phyloP scores from a whole-genome alignment of 2,329 filamentous ascomycete genomes.

The Cladosporium sp. region DNA sequence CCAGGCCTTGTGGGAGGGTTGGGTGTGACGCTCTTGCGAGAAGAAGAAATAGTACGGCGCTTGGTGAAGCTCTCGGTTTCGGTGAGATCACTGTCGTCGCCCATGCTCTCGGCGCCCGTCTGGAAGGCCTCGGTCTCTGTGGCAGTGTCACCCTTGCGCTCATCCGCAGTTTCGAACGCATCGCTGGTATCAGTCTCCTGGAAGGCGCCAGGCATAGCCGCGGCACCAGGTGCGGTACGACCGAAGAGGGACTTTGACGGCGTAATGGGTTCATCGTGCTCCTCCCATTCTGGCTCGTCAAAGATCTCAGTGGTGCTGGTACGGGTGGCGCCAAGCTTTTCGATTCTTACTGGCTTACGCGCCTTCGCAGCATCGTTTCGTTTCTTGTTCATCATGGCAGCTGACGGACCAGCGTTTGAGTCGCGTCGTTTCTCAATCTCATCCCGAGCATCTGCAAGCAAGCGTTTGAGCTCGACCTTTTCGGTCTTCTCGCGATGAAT shows the following conservation, averaged over 20 bases:
- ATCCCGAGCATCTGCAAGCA: constrained; percentile 92
- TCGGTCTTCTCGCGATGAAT: constrained; percentile 98
- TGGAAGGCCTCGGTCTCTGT: constrained; percentile 89
- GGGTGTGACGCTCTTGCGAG: constrained; percentile 8
- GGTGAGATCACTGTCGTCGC: constrained; percentile 72
- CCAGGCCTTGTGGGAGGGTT: constrained; percentile 1
- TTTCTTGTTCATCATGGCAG: constrained; percentile 49
- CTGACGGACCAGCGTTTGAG: constrained; percentile 44
- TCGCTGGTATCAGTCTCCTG: constrained; percentile 42
- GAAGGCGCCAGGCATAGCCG: constrained; percentile 31
- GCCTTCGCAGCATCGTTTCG: constrained; percentile 54
- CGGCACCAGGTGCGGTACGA: constrained; percentile 22
- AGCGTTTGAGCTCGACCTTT: constrained; percentile 90
- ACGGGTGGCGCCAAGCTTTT: constrained; percentile 70
- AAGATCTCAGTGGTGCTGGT: constrained; percentile 73
- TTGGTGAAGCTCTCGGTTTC: constrained; percentile 66
- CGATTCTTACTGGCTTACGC: constrained; percentile 70
- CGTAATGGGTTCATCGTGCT: constrained; percentile 61
- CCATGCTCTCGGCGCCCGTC: constrained; percentile 74
- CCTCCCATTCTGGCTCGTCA: constrained; percentile 87
- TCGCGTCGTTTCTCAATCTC: constrained; percentile 67
- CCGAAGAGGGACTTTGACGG: constrained; percentile 45
- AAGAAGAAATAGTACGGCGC: background rate
- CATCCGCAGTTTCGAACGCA: constrained; percentile 71
- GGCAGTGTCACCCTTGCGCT: constrained; percentile 55